These are phyloP conservation scores for Solanum pimpinellifolium DNA, from an alignment of 257 asterid genomes.

Conservation along the genomic window DNA sequence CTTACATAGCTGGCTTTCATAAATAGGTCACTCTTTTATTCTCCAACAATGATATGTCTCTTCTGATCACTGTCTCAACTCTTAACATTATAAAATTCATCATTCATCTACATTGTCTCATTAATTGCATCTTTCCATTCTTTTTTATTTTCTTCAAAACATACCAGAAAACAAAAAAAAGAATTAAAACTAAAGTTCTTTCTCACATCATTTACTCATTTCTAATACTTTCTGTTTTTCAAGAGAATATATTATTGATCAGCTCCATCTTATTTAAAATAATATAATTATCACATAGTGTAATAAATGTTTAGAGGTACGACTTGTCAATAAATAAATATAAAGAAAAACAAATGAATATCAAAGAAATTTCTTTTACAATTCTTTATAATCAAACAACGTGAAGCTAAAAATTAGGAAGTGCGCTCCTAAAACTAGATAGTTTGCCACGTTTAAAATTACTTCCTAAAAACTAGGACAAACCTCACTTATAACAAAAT, in stretches of 20 bases:
- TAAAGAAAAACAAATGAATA: background rate
- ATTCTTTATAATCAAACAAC: too few relatives aligned
- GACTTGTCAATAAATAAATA: background rate
- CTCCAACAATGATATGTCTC: conserved; percentile 2
- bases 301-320: background rate
- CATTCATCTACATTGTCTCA: background rate
- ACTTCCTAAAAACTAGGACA: too few relatives aligned
- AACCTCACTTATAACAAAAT: too few relatives aligned
- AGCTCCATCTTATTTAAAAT: background rate
- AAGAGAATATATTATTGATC: background rate
- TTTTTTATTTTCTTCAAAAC: background rate
- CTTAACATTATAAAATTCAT: background rate
- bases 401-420: too few relatives aligned
- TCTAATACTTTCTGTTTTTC: background rate
- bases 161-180: background rate
- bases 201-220: background rate
- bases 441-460: too few relatives aligned
- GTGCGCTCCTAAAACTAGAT: too few relatives aligned
- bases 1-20: background rate
- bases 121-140: background rate
- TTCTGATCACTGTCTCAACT: background rate
- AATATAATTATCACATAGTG: background rate
- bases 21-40: background rate
- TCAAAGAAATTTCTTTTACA: background rate
- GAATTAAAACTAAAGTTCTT: background rate